phyloP scores from a whole-genome alignment of 768 basidiomycete species.

The Serendipita sp. region DNA sequence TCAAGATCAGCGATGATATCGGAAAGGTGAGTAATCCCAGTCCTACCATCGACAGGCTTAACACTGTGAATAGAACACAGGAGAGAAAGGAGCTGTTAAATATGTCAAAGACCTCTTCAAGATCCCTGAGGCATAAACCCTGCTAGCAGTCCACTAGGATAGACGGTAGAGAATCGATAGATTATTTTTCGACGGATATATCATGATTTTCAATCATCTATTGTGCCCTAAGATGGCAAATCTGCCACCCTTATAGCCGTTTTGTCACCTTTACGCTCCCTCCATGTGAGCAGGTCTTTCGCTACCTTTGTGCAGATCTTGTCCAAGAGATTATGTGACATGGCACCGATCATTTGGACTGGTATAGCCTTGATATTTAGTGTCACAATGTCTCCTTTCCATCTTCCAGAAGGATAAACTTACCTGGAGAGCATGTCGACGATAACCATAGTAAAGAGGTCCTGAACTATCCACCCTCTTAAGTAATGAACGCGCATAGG shows the following conservation, averaged over 20 bases:
- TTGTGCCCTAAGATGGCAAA: background rate
- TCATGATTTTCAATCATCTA: no score
- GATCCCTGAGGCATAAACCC: background rate
- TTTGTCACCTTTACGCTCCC: background rate
- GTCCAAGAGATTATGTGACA: no score
- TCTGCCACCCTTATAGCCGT: background rate
- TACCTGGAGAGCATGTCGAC: background rate
- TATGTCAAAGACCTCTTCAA: slow-evolving; percentile 33
- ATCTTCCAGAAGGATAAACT: background rate
- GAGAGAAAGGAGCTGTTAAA: slow-evolving; percentile 40
- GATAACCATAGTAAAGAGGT: background rate
- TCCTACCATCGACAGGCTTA: background rate
- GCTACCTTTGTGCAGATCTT: background rate
- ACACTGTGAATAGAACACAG: slow-evolving; percentile 38
- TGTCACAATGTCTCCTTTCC: no score
- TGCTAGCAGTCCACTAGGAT: background rate
- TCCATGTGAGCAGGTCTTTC: background rate
- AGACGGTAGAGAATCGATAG: background rate
- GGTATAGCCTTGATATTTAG: no score
- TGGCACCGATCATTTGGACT: no score
- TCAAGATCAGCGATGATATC: slow-evolving; percentile 89
- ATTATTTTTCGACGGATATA: background rate
- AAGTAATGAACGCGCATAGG: background rate
- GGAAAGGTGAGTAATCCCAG: slow-evolving; percentile 39
- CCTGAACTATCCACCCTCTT: background rate